Percentiles rank a stretch among this genome's conserved stretches.
These are phyloP conservation scores for Fusarium cyanostomum DNA, from an alignment of 2,329 filamentous ascomycete genomes.

Conservation along the genomic window DNA sequence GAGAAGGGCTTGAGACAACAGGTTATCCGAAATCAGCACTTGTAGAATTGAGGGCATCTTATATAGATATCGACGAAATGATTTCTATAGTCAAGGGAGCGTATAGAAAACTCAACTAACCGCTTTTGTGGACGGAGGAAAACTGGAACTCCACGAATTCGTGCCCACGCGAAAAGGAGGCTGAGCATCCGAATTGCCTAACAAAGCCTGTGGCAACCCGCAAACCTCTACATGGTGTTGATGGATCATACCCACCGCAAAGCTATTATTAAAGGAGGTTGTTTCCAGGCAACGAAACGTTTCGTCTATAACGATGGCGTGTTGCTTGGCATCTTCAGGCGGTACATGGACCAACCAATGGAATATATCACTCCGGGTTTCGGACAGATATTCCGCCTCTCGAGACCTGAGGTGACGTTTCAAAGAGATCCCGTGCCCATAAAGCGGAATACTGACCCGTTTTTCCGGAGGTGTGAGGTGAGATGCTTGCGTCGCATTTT, in stretches of 20 bases:
- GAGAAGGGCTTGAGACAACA: constrained; percentile 6
- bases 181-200: constrained; percentile 18
- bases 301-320: neutral
- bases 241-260: neutral
- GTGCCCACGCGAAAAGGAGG: constrained; percentile 24
- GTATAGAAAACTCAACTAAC: neutral
- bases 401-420: neutral
- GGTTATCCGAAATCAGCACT: neutral
- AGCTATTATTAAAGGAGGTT: neutral
- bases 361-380: neutral
- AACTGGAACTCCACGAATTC: constrained; percentile 19
- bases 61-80: constrained; percentile 8
- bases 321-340: neutral
- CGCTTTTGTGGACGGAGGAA: constrained; percentile 28
- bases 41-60: constrained; percentile 3
- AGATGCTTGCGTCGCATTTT: neutral
- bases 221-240: neutral
- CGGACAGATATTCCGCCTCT: neutral
- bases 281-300: neutral
- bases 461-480: neutral
- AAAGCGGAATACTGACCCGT: neutral
- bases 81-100: constrained; percentile 5
- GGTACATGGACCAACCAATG: neutral
- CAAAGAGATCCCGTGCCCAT: neutral
- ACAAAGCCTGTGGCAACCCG: neutral